Evolutionary conservation across 768 basidiomycete species (phyloP).

Genomic region (Xerocomus potaroensis): DNA sequence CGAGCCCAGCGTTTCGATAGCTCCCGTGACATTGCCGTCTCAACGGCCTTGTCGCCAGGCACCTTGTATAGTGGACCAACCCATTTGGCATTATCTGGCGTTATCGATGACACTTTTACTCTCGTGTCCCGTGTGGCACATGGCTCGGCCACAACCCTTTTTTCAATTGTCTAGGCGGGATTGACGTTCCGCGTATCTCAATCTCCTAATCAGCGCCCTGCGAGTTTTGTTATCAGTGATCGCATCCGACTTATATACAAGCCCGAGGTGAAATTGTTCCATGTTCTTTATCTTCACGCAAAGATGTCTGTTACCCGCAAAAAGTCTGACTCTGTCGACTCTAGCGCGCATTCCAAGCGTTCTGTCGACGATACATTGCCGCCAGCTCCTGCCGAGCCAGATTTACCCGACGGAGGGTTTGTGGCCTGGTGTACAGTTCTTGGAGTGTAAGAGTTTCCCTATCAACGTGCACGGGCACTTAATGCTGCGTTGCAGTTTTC

Average conservation of each 20-base stretch:
- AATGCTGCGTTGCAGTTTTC: conserved; percentile 17
- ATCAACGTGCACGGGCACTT: not conserved
- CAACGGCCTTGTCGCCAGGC: not conserved
- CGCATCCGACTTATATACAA: not conserved
- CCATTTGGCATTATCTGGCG: not conserved
- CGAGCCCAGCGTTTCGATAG: not conserved
- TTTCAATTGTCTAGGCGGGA: not conserved
- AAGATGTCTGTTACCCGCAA: not conserved
- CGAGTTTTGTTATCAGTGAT: not conserved
- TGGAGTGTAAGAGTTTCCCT: conserved; percentile 18
- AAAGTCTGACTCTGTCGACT: not conserved
- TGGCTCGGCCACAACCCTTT: too few species aligned
- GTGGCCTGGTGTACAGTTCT: conserved; percentile 25
- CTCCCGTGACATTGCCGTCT: not conserved
- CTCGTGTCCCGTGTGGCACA: too few species aligned
- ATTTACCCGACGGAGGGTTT: conserved; percentile 14
- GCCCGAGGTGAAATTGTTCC: not conserved
- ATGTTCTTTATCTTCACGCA: not conserved
- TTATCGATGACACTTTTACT: not conserved
- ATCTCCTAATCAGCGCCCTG: too few species aligned
- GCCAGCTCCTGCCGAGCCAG: conserved; percentile 2
- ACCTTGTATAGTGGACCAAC: not conserved
- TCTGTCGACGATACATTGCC: too few species aligned
- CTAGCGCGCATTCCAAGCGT: too few species aligned
- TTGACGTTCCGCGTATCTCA: not conserved